These are phyloP conservation scores for Fragaria iinumae DNA, from an alignment of 306 rosid genomes.

Conservation along the genomic window DNA sequence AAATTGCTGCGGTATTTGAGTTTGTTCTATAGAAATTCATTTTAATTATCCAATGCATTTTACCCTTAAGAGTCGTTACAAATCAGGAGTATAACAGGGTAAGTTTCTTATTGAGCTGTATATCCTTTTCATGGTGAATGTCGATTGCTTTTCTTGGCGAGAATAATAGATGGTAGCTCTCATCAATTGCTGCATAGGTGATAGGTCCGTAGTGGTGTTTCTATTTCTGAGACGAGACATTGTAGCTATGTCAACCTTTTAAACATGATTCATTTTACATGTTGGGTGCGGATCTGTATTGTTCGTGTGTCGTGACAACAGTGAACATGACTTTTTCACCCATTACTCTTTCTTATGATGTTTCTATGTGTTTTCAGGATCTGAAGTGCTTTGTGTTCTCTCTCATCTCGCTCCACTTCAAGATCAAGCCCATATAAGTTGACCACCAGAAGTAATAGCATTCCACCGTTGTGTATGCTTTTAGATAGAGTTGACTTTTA, in stretches of 20 bases:
- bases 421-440: conserved; percentile 86
- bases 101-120: neutral
- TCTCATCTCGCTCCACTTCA: conserved; percentile 92
- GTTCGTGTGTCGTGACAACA: neutral
- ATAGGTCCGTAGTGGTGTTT: neutral
- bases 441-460: conserved; percentile 16
- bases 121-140: neutral
- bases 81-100: neutral
- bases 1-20: neutral
- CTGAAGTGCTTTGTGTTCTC: conserved; percentile 96
- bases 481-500: conserved; percentile 11
- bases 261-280: neutral
- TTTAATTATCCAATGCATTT: neutral
- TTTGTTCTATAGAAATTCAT: neutral
- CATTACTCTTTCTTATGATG: conserved; percentile 6
- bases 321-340: neutral
- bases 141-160: neutral
- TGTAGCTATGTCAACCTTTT: neutral
- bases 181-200: neutral
- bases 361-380: conserved; percentile 56
- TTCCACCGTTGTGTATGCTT: conserved; percentile 17
- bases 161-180: conserved; percentile 1
- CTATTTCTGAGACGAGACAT: neutral
- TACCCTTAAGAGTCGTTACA: neutral
- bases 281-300: neutral